Base-by-base conservation (phyloP, 306 rosid genomes). In the Malus orientalis region DNA sequence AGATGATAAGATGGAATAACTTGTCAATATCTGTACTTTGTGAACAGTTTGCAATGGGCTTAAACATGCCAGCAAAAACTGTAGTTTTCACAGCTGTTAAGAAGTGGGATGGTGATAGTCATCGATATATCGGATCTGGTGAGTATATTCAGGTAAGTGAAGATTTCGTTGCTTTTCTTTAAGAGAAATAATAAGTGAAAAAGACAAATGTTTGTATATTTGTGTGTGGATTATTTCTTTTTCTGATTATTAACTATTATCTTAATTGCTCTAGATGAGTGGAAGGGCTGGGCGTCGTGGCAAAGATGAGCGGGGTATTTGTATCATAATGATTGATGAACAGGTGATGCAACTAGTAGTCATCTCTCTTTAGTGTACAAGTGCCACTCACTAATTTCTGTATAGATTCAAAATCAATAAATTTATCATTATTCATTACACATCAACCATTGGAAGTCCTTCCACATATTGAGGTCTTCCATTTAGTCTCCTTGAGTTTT, bases 251-350 rank as follows among this genome's bases (percentile, higher is more conserved):
- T 8, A 60, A 58, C n/a, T 3, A 29, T 49, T 36, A 19, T 47
- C 38, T 22, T 29, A 15, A 29, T 40, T 47, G 38, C 49, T 38
- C 19, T 75, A 95, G 98, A 95, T 95, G 98, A 95, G 98, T 81
- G 98, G 98, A 83, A 87, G 98, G 86, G 98, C 98, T 49, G 98
- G 98, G 75, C 97, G 97, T 58, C 97, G 97, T 81, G 98, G 98
- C 81, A 95, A 95, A 84, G 98, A 95, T 88, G 97, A 88, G 63
- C 95, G 95, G 19, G 98, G 97, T 71, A 92, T 92, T 84, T 95
- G 98, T 74, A 90, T 95, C 76, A 89, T 95, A 85, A 92, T 92
- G 97, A 81, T 95, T 76, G 98, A 95, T 84, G 98, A 95, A 81
- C 96, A 92, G 93, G 98, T 90, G 71, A 74, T 81, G 81, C 45